Percentiles rank a stretch among this genome's conserved stretches.
Evolutionary conservation across 2,329 filamentous ascomycete species (phyloP).

Genomic region (Botrytis pseudocinerea): DNA sequence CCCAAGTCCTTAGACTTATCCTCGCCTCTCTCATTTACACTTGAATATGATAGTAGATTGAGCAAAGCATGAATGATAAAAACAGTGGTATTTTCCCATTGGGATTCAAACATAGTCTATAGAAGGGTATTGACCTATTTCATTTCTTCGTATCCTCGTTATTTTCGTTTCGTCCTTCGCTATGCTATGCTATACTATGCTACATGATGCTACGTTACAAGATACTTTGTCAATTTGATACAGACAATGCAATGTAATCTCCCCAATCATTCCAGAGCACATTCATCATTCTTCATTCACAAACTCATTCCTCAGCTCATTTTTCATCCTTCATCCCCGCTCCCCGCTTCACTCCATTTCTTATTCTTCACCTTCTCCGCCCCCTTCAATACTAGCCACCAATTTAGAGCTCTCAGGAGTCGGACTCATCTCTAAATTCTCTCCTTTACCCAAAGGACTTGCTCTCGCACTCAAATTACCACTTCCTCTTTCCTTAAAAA

Average conservation of each 20-base stretch:
- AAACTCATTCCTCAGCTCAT: not conserved
- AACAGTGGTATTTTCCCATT: not conserved
- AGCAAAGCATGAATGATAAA: too few species aligned
- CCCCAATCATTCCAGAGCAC: not conserved
- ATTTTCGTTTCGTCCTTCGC: not conserved
- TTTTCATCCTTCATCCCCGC: not conserved
- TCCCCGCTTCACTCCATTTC: too few species aligned
- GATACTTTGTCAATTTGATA: not conserved
- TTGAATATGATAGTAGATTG: too few species aligned
- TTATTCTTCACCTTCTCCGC: not conserved
- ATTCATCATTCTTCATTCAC: too few species aligned
- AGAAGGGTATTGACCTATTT: not conserved
- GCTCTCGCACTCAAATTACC: not conserved
- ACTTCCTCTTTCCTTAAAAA: conserved; percentile 1
- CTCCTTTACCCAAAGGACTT: conserved; percentile 17
- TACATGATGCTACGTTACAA: not conserved
- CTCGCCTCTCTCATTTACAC: too few species aligned
- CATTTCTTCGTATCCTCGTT: not conserved
- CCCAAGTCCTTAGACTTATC: too few species aligned
- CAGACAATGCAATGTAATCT: not conserved
- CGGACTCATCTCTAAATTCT: not conserved
- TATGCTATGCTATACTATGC: not conserved
- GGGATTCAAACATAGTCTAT: not conserved
- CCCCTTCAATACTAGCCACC: not conserved
- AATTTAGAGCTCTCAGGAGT: not conserved